Evolutionary conservation across 495 filamentous ascomycete species (phyloP), one percentile per base, ranked within the genome.

Genomic region (Penicillium verhagenii): DNA sequence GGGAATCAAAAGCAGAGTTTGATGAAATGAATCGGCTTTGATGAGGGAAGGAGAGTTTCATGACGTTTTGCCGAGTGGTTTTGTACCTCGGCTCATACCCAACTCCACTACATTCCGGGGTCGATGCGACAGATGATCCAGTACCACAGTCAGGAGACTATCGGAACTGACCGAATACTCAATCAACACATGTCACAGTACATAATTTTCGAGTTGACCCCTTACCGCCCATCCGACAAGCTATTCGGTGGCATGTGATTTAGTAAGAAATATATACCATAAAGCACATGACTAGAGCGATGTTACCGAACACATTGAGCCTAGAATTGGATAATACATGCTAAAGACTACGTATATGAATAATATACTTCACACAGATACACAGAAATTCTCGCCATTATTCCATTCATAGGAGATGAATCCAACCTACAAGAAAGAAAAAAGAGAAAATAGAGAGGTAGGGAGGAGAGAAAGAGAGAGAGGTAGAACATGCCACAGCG

Each of bases 21-120:
- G 61, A 69, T 64, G n/a, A n/a, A 70, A 71, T 72, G 65, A 65
- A 57, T 70, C 70, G 71, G 70, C 65, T 20, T 67, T 61, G 47
- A 51, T 44, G 25, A 46, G 58, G 60, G 25, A 23, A 46, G 47
- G 49, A 51, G 56, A 66, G 52, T 53, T 69, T 61, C 68, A 76
- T 76, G 73, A 76, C 73, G 73, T 76, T 66, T 72, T 76, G 59
- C 71, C 73, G 73, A 73, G 62, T 56, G 35, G n/a, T n/a, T n/a
- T 40, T 69, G 62, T 67, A 65, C 73, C 73, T 76, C 73, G 73
- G 73, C 61, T 72, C 62, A 50, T 55, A 43, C 50, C 38, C 49
- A 60, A 56, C 29, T 24, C 26, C 31, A 45, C 42, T 45, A 45
- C 42, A 25, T 24, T 38, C 31, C 47, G 47, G 33, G 33, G 31